These are phyloP conservation scores for Albatrellus sp. DNA, from an alignment of 1,284 basidiomycete species.

Conservation along the genomic window DNA sequence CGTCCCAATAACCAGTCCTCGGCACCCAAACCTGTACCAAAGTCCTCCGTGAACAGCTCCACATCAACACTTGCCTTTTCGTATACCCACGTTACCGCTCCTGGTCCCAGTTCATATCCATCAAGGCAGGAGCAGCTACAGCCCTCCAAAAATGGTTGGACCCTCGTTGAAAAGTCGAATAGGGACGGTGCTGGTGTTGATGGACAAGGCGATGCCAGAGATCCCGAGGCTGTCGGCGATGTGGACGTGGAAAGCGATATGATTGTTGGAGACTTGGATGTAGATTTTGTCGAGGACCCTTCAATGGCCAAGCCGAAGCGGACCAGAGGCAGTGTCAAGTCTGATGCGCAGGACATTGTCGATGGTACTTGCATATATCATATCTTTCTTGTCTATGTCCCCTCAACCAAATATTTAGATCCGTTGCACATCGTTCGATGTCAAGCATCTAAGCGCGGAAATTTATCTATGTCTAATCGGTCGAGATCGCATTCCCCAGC, in stretches of 20 bases:
- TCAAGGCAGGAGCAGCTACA: constrained; percentile 30
- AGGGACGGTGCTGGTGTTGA: constrained; percentile 20
- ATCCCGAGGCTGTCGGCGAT: constrained; percentile 20
- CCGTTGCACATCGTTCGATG: constrained; percentile 34
- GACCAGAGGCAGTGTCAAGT: constrained; percentile 37
- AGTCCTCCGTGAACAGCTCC: constrained; percentile 32
- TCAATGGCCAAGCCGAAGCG: constrained; percentile 27
- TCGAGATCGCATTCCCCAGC: constrained; percentile 15
- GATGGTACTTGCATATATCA: constrained; percentile 35
- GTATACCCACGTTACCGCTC: constrained; percentile 69
- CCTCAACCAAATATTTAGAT: constrained; percentile 41
- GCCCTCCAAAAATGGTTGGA: constrained; percentile 53
- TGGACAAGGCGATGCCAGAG: constrained; percentile 14
- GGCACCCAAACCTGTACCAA: constrained; percentile 48
- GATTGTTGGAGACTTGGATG: constrained; percentile 60
- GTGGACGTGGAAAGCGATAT: constrained; percentile 59
- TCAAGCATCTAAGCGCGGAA: constrained; percentile 22
- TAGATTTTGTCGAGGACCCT: constrained; percentile 32
- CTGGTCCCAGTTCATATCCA: constrained; percentile 68
- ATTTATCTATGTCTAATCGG: constrained; percentile 16
- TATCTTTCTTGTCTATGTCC: constrained; percentile 6
- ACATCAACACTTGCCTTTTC: constrained; percentile 67
- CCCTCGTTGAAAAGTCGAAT: constrained; percentile 47
- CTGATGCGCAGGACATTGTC: constrained; percentile 63
- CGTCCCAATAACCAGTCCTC: constrained; percentile 25